These are phyloP conservation scores for Arabidopsis arenosa DNA, from an alignment of 345 rosid species.

Conservation along the genomic window DNA sequence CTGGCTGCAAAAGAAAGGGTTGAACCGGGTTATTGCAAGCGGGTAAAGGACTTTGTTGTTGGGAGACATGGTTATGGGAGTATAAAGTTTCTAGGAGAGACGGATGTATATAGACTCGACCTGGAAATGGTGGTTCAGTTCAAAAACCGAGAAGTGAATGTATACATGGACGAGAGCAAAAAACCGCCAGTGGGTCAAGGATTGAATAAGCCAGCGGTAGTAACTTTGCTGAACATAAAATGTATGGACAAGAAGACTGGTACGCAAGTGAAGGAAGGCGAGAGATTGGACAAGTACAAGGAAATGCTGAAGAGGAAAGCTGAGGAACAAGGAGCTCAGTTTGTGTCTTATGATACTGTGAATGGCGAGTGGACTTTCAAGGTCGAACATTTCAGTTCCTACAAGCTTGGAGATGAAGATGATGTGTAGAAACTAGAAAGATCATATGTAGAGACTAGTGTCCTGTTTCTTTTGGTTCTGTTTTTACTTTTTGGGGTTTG, in stretches of 20 bases:
- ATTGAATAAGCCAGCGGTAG: slow-evolving; percentile 91
- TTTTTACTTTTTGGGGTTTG: neutral
- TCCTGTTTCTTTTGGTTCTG: neutral
- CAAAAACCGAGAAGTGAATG: slow-evolving; percentile 86
- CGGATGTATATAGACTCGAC: slow-evolving; percentile 84
- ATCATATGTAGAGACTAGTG: neutral
- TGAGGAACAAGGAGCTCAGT: slow-evolving; percentile 86
- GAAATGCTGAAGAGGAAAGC: slow-evolving; percentile 89
- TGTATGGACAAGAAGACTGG: slow-evolving; percentile 83
- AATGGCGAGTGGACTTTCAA: slow-evolving; percentile 93
- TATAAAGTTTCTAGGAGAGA: slow-evolving; percentile 86
- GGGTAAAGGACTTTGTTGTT: slow-evolving; percentile 77
- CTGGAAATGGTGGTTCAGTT: slow-evolving; percentile 83
- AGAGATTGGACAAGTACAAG: slow-evolving; percentile 70
- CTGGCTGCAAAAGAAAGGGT: slow-evolving; percentile 91
- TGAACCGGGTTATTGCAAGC: slow-evolving; percentile 76
- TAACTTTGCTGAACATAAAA: slow-evolving; percentile 90
- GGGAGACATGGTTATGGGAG: slow-evolving; percentile 90
- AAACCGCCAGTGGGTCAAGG: slow-evolving; percentile 96
- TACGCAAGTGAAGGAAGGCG: slow-evolving; percentile 70
- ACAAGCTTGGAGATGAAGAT: slow-evolving; percentile 63
- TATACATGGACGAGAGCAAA: slow-evolving; percentile 90
- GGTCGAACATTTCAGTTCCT: slow-evolving; percentile 81
- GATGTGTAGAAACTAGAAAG: slow-evolving; percentile 33
- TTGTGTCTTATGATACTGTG: slow-evolving; percentile 76